Base-by-base conservation (phyloP, 306 rosid genomes). In the Vigna radiata region DNA sequence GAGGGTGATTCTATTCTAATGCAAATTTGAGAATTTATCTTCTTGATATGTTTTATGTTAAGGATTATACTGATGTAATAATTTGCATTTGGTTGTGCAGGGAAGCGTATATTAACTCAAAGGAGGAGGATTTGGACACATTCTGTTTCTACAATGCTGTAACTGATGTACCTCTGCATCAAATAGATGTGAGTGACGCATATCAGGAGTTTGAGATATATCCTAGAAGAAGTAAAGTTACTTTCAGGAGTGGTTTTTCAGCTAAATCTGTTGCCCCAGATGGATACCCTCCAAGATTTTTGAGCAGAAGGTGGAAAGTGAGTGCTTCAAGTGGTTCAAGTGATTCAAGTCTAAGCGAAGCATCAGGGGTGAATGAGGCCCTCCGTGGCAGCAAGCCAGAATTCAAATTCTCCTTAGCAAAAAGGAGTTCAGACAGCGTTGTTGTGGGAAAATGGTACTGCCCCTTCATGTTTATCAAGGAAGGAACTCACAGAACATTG, bases 361-460 rank as follows among this genome's bases (percentile, higher is more conserved):
- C 96, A 27, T 72, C 52, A 15, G 97, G 97, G 17, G 68, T 86
- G 29, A 58, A 88, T 25, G 18, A 75, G 13, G 23, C 81, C 2
- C 85, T 91, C 6, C 85, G 93, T 2, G 55, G 79, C 2, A 50
- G 54, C 27, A 79, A 74, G 70, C 92, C 93, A 0, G 75, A 76
- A 2, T 76, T 92, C 60, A 19, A 77, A 18, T 77, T 78, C 64
- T 36, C 90, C 16, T 2, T 81, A 6, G 68, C 50, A 1, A 33
- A 49, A 5, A 31, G 0, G 3, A 70, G 61, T 43, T 84, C 89
- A 5, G 78, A 79, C 18, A n/a, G 76, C 31, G 75, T 86, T 61
- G 79, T 39, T 69, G 88, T 93, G 14, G 98, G 96, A n/a, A 90
- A 85, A 70, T 90, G 96, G 96, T 85, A 93, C 27, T 69, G 86